These are phyloP conservation scores for Fagopyrum esculentum DNA, from an alignment of 148 eudicot species.

Conservation along the genomic window DNA sequence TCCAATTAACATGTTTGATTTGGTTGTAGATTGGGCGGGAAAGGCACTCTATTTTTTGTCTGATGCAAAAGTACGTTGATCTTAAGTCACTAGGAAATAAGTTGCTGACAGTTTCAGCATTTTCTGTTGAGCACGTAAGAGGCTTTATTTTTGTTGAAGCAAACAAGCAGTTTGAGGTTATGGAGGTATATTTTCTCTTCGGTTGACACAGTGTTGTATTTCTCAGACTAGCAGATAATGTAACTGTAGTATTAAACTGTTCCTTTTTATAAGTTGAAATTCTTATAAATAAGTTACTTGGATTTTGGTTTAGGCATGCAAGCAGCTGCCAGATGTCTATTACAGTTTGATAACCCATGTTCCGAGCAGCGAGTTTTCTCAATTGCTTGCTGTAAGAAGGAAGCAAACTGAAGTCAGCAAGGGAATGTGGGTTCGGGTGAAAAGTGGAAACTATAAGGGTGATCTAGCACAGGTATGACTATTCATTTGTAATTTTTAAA, in stretches of 20 bases:
- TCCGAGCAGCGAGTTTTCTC: conserved; percentile 58
- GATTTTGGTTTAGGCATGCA: conserved; percentile 58
- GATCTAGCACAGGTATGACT: conserved; percentile 79
- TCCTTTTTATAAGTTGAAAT: not conserved
- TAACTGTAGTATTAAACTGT: not conserved
- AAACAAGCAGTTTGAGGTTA: conserved; percentile 60
- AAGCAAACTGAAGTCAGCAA: conserved; percentile 47
- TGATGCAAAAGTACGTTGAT: conserved; percentile 86
- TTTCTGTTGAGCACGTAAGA: conserved; percentile 73
- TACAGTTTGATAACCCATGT: conserved; percentile 49
- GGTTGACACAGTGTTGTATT: conserved; percentile 6
- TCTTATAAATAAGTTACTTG: not conserved
- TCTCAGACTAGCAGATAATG: conserved; percentile 5
- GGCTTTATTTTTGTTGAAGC: conserved; percentile 90
- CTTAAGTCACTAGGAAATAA: conserved; percentile 54
- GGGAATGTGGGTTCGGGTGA: conserved; percentile 90
- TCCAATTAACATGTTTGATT: conserved; percentile 12
- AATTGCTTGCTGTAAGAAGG: conserved; percentile 53
- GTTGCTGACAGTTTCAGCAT: conserved; percentile 75
- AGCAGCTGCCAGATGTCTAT: conserved; percentile 68
- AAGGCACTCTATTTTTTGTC: conserved; percentile 73
- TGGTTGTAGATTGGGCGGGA: conserved; percentile 82
- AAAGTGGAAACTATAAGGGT: conserved; percentile 81
- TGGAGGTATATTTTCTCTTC: conserved; percentile 45
- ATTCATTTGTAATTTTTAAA: not conserved